phyloP scores from a whole-genome alignment of 1,139 yeast genomes.

The Kodamaea ohmeri region DNA sequence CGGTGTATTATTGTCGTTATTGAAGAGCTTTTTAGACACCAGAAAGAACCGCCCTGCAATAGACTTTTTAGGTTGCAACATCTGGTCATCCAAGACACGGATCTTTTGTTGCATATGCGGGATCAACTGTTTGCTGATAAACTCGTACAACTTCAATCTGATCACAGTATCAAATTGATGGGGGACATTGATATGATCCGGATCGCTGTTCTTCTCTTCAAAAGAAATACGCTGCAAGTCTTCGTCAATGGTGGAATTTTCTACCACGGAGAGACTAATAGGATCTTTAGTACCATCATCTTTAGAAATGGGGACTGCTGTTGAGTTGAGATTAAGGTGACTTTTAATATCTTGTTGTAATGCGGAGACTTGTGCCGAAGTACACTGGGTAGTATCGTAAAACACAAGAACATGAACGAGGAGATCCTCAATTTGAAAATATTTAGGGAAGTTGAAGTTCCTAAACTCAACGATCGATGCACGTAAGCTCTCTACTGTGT shows the following conservation, averaged over 20 bases:
- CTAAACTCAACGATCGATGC: conserved; percentile 42
- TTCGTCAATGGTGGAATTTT: conserved; percentile 53
- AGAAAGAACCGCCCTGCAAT: conserved; percentile 72
- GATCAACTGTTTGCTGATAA: conserved; percentile 55
- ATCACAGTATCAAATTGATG: conserved; percentile 39
- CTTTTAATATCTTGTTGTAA: conserved; percentile 33
- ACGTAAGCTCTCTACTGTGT: conserved; percentile 48
- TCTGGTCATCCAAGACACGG: conserved; percentile 74
- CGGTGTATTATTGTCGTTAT: conserved; percentile 20
- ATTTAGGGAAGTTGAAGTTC: conserved; percentile 50
- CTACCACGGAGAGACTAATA: conserved; percentile 25
- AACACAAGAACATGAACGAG: conserved; percentile 47
- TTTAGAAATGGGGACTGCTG: conserved; percentile 26
- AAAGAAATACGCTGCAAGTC: conserved; percentile 44
- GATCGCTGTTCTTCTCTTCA: conserved; percentile 18
- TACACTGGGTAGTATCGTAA: conserved; percentile 25
- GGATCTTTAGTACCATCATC: conserved; percentile 11
- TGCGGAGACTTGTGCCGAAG: conserved; percentile 16
- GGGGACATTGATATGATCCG: conserved; percentile 26
- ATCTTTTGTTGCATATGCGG: conserved; percentile 81
- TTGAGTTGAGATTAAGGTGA: conserved; percentile 27
- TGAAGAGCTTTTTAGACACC: conserved; percentile 59
- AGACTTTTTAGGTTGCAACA: conserved; percentile 66
- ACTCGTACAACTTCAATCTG: conserved; percentile 46
- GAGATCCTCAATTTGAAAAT: conserved; percentile 57